Evolutionary conservation across 1,284 basidiomycete species (phyloP).

Genomic region (Cryptococcus sp.): DNA sequence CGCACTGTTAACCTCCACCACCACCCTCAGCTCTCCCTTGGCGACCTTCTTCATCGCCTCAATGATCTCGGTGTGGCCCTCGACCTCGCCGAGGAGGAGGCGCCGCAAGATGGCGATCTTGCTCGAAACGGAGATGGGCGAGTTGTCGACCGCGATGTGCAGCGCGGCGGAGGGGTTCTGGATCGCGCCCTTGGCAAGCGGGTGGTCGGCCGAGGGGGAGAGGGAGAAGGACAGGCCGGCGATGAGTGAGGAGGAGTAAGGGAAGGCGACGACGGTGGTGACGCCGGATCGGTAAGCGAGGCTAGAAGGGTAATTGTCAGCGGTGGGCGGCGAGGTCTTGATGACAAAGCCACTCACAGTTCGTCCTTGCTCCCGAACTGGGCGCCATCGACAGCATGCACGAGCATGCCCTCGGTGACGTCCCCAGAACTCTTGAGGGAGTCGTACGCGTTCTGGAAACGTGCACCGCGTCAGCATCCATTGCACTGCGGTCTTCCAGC

Average conservation of each 20-base stretch:
- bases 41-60: slow-evolving; percentile 60
- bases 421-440: slow-evolving; percentile 58
- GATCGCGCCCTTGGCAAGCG: slow-evolving; percentile 65
- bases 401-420: slow-evolving; percentile 57
- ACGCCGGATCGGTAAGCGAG: slow-evolving; percentile 56
- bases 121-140: slow-evolving; percentile 59
- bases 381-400: slow-evolving; percentile 69
- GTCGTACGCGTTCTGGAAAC: slow-evolving; percentile 47
- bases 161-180: slow-evolving; percentile 66
- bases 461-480: neutral
- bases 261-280: slow-evolving; percentile 58
- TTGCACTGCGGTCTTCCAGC: too few species aligned
- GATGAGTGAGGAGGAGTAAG: slow-evolving; percentile 51
- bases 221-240: slow-evolving; percentile 65
- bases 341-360: slow-evolving; percentile 54
- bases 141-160: slow-evolving; percentile 61
- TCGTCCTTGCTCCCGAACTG: slow-evolving; percentile 67
- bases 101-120: slow-evolving; percentile 67
- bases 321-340: neutral
- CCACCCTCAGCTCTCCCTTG: slow-evolving; percentile 60
- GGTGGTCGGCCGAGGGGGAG: slow-evolving; percentile 61
- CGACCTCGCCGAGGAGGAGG: slow-evolving; percentile 58
- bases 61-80: slow-evolving; percentile 52
- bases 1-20: slow-evolving; percentile 66
- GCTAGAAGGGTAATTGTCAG: slow-evolving; percentile 39